phyloP scores from a whole-genome alignment of 1,284 basidiomycete genomes.

The Blastosporella zonata region DNA sequence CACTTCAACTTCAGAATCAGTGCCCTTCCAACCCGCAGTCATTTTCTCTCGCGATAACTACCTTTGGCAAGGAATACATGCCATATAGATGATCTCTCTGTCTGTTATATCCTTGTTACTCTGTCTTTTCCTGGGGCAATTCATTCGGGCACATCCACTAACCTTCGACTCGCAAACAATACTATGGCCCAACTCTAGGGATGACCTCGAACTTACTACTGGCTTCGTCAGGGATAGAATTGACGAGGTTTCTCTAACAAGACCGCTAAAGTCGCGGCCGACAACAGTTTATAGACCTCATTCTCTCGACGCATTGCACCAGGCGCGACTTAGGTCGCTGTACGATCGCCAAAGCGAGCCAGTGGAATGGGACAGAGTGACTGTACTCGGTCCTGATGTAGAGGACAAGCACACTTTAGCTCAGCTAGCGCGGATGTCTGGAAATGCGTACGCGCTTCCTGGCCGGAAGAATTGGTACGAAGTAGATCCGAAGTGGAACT shows the following conservation, averaged over 20 bases:
- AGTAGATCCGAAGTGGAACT: slow-evolving; percentile 72
- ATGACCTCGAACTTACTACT: slow-evolving; percentile 4
- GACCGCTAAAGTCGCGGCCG: slow-evolving; percentile 46
- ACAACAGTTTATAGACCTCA: slow-evolving; percentile 61
- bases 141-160: slow-evolving; percentile 4
- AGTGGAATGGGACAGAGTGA: slow-evolving; percentile 55
- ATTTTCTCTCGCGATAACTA: not conserved
- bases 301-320: slow-evolving; percentile 47
- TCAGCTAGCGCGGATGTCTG: slow-evolving; percentile 87
- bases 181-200: slow-evolving; percentile 10
- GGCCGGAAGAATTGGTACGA: slow-evolving; percentile 81
- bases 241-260: slow-evolving; percentile 5
- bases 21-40: no score
- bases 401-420: slow-evolving; percentile 79
- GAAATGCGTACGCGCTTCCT: slow-evolving; percentile 83
- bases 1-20: no score
- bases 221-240: slow-evolving; percentile 3
- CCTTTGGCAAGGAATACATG: slow-evolving; percentile 10
- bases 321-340: slow-evolving; percentile 51
- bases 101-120: slow-evolving; percentile 4
- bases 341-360: slow-evolving; percentile 44
- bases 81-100: slow-evolving; percentile 11
- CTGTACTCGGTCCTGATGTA: slow-evolving; percentile 67
- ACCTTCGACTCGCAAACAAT: slow-evolving; percentile 16
- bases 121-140: slow-evolving; percentile 1